Conservation (phyloP, 495 filamentous ascomycete genomes). For the Xylaria bambusicola region DNA sequence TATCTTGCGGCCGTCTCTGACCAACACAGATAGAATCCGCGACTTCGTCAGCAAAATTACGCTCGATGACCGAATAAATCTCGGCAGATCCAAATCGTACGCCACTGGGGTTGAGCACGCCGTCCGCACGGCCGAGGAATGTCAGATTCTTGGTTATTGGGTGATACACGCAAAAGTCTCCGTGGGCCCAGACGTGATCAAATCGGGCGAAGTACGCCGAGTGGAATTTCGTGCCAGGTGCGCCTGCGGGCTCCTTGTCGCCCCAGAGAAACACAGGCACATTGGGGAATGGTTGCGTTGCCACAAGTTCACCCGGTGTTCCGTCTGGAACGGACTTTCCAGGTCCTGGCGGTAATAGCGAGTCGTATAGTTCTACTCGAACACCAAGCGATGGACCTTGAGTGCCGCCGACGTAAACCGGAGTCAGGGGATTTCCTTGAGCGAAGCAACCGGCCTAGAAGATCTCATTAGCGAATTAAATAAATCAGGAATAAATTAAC, state of each 20-base stretch:
- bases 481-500: not conserved
- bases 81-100: conserved; percentile 86
- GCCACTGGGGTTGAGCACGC: conserved; percentile 84
- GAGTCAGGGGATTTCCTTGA: conserved; percentile 65
- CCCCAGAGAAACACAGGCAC: conserved; percentile 75
- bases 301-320: conserved; percentile 72
- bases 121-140: conserved; percentile 83
- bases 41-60: conserved; percentile 60
- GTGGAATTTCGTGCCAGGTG: conserved; percentile 60
- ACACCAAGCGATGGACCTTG: conserved; percentile 65
- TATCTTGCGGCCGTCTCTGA: conserved; percentile 66
- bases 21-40: conserved; percentile 74
- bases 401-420: conserved; percentile 71
- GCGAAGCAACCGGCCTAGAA: conserved; percentile 65
- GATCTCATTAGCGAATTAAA: conserved; percentile 3
- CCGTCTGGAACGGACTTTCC: conserved; percentile 60
- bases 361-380: conserved; percentile 68
- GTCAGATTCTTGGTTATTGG: conserved; percentile 64
- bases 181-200: conserved; percentile 76
- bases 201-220: conserved; percentile 73
- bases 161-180: conserved; percentile 74
- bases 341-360: conserved; percentile 53
- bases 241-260: conserved; percentile 45
- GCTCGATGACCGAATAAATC: conserved; percentile 74
- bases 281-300: conserved; percentile 68